Conservation (phyloP, 495 filamentous ascomycete species). For the Astrothelium macrocarpum region DNA sequence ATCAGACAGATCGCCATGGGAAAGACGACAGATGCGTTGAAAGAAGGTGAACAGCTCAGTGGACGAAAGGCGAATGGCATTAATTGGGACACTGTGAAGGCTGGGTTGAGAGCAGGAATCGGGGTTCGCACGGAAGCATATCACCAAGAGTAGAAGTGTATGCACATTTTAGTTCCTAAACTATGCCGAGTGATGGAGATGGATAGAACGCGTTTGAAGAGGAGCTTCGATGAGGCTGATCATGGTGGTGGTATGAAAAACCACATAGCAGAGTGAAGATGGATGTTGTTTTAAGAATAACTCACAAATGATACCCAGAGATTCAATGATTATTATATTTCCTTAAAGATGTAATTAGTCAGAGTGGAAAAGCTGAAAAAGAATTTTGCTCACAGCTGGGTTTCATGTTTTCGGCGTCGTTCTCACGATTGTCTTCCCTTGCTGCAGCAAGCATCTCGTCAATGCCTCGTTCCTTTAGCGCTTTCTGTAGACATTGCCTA, state of each 20-base stretch:
- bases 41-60: conserved; percentile 27
- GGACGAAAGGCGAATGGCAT: conserved; percentile 44
- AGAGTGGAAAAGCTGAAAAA: background rate
- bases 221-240: background rate
- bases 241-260: background rate
- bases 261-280: background rate
- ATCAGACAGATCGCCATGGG: conserved; percentile 56
- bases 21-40: conserved; percentile 29
- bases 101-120: conserved; percentile 7
- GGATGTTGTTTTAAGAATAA: background rate
- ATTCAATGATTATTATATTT: background rate
- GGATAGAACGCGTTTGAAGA: background rate
- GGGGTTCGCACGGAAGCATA: background rate
- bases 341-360: background rate
- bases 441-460: conserved; percentile 81
- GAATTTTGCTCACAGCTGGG: conserved; percentile 9
- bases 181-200: too few species aligned
- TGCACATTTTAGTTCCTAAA: background rate
- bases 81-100: conserved; percentile 38
- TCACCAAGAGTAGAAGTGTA: background rate
- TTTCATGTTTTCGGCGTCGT: conserved; percentile 61
- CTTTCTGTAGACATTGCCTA: conserved; percentile 70
- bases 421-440: conserved; percentile 69
- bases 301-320: background rate
- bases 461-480: conserved; percentile 74